Conservation (phyloP, 192 early-diverging fungal species). For the Gonapodya sp. region DNA sequence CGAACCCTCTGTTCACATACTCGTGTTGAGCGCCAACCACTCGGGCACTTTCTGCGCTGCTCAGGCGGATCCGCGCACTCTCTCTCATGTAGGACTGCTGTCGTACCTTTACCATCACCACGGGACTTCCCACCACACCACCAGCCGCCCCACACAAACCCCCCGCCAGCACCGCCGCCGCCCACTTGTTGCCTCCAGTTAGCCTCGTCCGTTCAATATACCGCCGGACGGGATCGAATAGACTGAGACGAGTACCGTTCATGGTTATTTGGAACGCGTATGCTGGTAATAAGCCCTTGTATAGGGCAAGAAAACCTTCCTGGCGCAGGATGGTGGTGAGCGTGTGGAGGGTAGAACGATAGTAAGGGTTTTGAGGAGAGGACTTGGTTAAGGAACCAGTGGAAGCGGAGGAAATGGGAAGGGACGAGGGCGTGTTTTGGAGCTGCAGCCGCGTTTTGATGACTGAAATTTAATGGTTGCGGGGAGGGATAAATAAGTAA, state of each 20-base stretch:
- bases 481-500: too few relatives aligned
- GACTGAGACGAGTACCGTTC: slow-evolving; percentile 84
- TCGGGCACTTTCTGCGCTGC: neutral
- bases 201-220: neutral
- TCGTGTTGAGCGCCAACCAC: neutral
- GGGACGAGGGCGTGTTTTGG: slow-evolving; percentile 47
- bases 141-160: slow-evolving; percentile 70
- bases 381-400: slow-evolving; percentile 28
- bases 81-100: neutral
- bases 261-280: slow-evolving; percentile 87
- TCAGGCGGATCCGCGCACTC: neutral
- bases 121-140: slow-evolving; percentile 70
- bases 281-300: slow-evolving; percentile 65
- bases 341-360: slow-evolving; percentile 69
- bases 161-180: slow-evolving; percentile 62
- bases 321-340: slow-evolving; percentile 58
- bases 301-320: neutral
- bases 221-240: slow-evolving; percentile 74
- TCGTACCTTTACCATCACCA: slow-evolving; percentile 84
- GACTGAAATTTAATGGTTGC: too few relatives aligned
- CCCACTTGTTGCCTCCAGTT: slow-evolving; percentile 25
- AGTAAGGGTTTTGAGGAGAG: slow-evolving; percentile 31
- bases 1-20: neutral
- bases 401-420: slow-evolving; percentile 23
- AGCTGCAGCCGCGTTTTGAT: slow-evolving; percentile 91